Percentiles rank a stretch among this genome's conserved stretches.
These are phyloP conservation scores for Lycium ferocissimum DNA, from an alignment of 257 asterid species.

Conservation along the genomic window DNA sequence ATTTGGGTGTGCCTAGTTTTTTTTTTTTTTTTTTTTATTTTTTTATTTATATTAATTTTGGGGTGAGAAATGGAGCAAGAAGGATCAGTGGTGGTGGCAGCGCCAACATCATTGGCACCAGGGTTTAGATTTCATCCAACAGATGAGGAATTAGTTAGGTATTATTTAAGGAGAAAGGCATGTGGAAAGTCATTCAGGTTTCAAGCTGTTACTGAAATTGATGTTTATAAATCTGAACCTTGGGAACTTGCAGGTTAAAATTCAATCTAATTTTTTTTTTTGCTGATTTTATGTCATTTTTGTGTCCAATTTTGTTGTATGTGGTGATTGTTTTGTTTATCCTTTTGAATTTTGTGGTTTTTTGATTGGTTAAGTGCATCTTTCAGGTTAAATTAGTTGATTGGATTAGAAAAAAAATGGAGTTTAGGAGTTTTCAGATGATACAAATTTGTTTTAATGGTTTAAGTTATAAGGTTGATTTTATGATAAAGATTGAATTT, in stretches of 20 bases:
- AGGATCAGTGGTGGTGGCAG: constrained; percentile 12
- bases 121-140: constrained; percentile 98
- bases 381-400: not conserved
- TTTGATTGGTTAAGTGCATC: not conserved
- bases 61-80: constrained; percentile 25
- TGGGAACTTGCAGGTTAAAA: constrained; percentile 83
- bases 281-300: not conserved
- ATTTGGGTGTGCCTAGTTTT: not conserved
- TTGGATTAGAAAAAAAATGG: not conserved
- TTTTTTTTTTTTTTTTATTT: too few relatives aligned
- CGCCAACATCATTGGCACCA: constrained; percentile 82
- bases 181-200: constrained; percentile 82
- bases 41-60: not conserved
- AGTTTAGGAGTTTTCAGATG: not conserved
- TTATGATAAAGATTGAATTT: constrained; percentile 1
- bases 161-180: constrained; percentile 80
- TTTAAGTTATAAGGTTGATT: not conserved
- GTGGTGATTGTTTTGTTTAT: not conserved
- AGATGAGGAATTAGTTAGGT: constrained; percentile 91
- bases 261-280: not conserved
- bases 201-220: constrained; percentile 88
- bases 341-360: not conserved
- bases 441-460: not conserved
- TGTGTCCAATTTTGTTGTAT: not conserved
- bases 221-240: constrained; percentile 97